phyloP scores from a whole-genome alignment of 1,284 basidiomycete genomes.

The Ceratobasidium sp. region DNA sequence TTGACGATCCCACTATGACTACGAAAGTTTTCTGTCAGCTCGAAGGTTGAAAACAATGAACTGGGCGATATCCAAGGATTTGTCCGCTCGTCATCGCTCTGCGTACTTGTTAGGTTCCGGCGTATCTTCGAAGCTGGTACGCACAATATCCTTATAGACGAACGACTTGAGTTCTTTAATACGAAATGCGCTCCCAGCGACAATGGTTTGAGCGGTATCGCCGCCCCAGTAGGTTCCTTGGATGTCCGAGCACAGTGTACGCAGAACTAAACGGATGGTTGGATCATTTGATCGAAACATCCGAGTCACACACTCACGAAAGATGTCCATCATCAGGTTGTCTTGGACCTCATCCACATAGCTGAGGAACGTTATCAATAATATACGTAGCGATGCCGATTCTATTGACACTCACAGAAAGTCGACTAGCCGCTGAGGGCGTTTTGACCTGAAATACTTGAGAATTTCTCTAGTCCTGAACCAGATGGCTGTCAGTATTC shows the following conservation, averaged over 20 bases:
- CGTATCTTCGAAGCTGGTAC: not conserved
- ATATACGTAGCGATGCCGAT: not conserved
- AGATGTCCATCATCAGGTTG: no score
- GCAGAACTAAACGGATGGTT: constrained; percentile 39
- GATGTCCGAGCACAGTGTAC: constrained; percentile 38
- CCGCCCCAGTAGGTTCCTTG: constrained; percentile 48
- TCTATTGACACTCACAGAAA: no score
- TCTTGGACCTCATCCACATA: no score
- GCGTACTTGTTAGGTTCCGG: not conserved
- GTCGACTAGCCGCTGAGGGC: no score
- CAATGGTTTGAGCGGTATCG: constrained; percentile 47
- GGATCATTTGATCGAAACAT: no score
- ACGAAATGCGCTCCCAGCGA: constrained; percentile 44
- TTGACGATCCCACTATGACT: constrained; percentile 46
- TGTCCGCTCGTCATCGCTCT: not conserved
- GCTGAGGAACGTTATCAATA: no score
- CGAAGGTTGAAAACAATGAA: constrained; percentile 34
- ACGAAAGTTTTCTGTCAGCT: constrained; percentile 45
- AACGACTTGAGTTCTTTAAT: constrained; percentile 46
- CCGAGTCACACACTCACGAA: no score
- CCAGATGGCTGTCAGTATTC: no score
- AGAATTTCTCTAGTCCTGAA: no score
- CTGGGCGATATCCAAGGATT: not conserved
- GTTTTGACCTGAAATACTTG: not conserved
- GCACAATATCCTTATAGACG: constrained; percentile 40